A percentile compares a stretch with the other conserved stretches of the same genome.
Evolutionary conservation across 192 early-diverging fungal species (phyloP).

Genomic region (Haplosporangium gracile): DNA sequence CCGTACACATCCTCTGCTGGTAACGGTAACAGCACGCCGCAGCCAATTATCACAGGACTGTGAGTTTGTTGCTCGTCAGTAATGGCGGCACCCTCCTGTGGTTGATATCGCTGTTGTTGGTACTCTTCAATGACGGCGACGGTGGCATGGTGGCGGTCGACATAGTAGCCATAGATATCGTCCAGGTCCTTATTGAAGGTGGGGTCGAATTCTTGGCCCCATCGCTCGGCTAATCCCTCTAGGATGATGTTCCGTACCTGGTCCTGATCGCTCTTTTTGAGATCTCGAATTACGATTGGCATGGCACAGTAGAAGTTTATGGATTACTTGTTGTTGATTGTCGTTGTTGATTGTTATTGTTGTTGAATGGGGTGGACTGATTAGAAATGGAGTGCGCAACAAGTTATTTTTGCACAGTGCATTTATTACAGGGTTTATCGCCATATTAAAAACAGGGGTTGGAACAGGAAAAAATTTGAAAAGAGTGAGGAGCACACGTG

Average conservation of each 20-base stretch:
- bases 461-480: neutral
- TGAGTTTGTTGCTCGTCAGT: neutral
- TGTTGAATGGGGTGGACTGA: neutral
- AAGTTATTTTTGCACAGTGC: neutral
- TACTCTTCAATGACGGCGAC: conserved; percentile 30
- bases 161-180: conserved; percentile 45
- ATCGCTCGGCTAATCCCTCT: conserved; percentile 38
- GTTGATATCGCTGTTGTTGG: neutral
- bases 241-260: conserved; percentile 26
- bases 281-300: conserved; percentile 33
- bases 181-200: conserved; percentile 36
- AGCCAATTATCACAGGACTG: conserved; percentile 11
- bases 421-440: neutral
- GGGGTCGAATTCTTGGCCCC: conserved; percentile 36
- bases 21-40: conserved; percentile 45
- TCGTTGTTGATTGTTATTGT: neutral
- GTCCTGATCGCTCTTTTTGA: conserved; percentile 38
- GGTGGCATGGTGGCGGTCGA: conserved; percentile 18
- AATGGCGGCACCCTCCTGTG: neutral
- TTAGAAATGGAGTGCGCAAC: neutral
- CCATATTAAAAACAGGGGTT: neutral
- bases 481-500: neutral
- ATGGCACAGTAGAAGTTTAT: neutral
- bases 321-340: neutral
- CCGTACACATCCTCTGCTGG: conserved; percentile 42